phyloP scores from a whole-genome alignment of 164 flowering plant species.

The Tetrastigma voinierianum region DNA sequence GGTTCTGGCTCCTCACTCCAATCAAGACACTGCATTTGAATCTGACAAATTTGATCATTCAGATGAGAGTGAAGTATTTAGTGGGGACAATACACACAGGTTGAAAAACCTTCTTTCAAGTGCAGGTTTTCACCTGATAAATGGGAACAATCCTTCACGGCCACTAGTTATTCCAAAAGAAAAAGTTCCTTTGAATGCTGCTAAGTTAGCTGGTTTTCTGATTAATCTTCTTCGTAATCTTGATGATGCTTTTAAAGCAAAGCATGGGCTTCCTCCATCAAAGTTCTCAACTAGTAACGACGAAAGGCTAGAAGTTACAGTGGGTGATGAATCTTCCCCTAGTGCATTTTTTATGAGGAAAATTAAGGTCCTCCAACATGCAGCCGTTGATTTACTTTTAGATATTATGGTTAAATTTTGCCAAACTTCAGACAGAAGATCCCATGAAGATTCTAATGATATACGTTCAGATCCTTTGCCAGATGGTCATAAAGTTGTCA shows the following conservation, averaged over 20 bases:
- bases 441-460: slow-evolving; percentile 51
- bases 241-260: slow-evolving; percentile 97
- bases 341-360: slow-evolving; percentile 97
- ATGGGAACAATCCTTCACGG: slow-evolving; percentile 92
- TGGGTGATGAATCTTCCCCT: slow-evolving; percentile 75
- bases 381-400: slow-evolving; percentile 86
- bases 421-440: slow-evolving; percentile 74
- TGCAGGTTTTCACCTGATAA: slow-evolving; percentile 94
- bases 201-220: slow-evolving; percentile 95
- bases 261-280: slow-evolving; percentile 92
- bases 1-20: slow-evolving; percentile 97
- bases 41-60: slow-evolving; percentile 96
- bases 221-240: slow-evolving; percentile 97
- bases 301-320: slow-evolving; percentile 53
- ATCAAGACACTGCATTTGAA: slow-evolving; percentile 95
- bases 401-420: slow-evolving; percentile 91
- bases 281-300: slow-evolving; percentile 74
- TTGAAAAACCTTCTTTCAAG: slow-evolving; percentile 89
- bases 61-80: slow-evolving; percentile 92
- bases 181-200: slow-evolving; percentile 95
- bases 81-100: slow-evolving; percentile 97
- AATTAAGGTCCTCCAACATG: slow-evolving; percentile 95
- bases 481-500: slow-evolving; percentile 42
- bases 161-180: slow-evolving; percentile 95
- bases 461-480: slow-evolving; percentile 46